A percentile compares a stretch with the other conserved stretches of the same genome.
These are phyloP conservation scores for Beauveria sp. DNA, from an alignment of 2,329 filamentous ascomycete genomes.

Conservation along the genomic window DNA sequence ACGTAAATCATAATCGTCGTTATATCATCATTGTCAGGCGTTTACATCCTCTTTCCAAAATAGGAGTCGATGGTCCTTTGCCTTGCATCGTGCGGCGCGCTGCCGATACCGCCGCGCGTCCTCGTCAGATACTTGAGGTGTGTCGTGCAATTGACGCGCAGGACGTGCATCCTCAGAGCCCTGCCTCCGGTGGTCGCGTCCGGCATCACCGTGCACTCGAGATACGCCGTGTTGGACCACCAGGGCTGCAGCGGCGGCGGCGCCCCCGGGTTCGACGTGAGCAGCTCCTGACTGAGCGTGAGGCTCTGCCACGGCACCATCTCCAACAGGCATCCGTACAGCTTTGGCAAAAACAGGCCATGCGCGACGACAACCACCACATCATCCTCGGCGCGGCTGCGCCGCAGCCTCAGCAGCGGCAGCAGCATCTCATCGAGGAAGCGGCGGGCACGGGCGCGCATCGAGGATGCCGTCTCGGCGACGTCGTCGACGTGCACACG, in stretches of 20 bases:
- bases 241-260: conserved; percentile 20
- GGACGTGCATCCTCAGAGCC: conserved; percentile 33
- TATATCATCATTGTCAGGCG: conserved; percentile 16
- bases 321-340: conserved; percentile 51
- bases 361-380: conserved; percentile 69
- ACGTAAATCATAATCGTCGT: neutral
- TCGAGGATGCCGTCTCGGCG: conserved; percentile 60
- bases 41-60: conserved; percentile 39
- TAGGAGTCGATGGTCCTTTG: conserved; percentile 74
- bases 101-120: conserved; percentile 76
- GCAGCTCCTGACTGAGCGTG: neutral
- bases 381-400: conserved; percentile 23
- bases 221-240: conserved; percentile 49
- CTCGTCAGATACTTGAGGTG: conserved; percentile 71
- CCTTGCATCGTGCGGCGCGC: conserved; percentile 62
- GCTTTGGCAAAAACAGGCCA: conserved; percentile 66
- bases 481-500: conserved; percentile 33
- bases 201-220: conserved; percentile 25
- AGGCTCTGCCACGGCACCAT: conserved; percentile 33
- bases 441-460: conserved; percentile 53
- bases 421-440: conserved; percentile 62
- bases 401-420: conserved; percentile 19
- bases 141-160: conserved; percentile 58
- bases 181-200: neutral
- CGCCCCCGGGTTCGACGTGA: neutral